Percentiles rank a stretch among this genome's conserved stretches.
phyloP scores from a whole-genome alignment of 768 basidiomycete species.

The Goffeauzyma gilvescens region DNA sequence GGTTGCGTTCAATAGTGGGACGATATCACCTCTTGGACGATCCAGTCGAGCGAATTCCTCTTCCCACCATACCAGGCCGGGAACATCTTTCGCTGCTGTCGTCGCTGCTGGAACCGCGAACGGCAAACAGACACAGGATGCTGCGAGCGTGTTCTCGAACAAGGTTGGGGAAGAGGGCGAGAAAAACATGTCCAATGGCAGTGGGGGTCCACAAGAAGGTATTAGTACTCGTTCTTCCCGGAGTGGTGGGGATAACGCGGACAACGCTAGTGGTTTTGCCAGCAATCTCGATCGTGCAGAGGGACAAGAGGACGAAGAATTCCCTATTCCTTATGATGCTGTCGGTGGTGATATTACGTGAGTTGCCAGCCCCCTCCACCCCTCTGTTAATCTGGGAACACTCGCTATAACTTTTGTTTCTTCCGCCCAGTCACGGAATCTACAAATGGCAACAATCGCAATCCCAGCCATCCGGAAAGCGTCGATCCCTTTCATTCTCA shows the following conservation, averaged over 20 bases:
- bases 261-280: background rate
- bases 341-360: constrained; percentile 84
- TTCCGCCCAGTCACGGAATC: constrained; percentile 51
- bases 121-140: no score
- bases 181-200: no score
- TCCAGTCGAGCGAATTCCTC: no score
- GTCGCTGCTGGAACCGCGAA: background rate
- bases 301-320: constrained; percentile 45
- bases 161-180: no score
- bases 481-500: constrained; percentile 53
- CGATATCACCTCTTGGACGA: no score
- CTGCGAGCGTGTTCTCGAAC: no score
- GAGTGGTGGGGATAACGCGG: background rate
- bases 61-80: background rate
- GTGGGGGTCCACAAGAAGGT: background rate
- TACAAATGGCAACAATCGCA: constrained; percentile 84
- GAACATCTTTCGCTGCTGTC: constrained; percentile 12
- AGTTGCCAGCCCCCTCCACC: constrained; percentile 26
- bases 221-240: background rate
- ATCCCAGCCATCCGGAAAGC: constrained; percentile 33
- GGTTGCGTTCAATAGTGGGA: no score
- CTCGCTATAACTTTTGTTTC: constrained; percentile 9
- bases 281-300: no score
- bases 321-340: constrained; percentile 73
- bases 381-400: background rate